phyloP scores from a whole-genome alignment of 768 basidiomycete species.

The Tephrocybe rancida region DNA sequence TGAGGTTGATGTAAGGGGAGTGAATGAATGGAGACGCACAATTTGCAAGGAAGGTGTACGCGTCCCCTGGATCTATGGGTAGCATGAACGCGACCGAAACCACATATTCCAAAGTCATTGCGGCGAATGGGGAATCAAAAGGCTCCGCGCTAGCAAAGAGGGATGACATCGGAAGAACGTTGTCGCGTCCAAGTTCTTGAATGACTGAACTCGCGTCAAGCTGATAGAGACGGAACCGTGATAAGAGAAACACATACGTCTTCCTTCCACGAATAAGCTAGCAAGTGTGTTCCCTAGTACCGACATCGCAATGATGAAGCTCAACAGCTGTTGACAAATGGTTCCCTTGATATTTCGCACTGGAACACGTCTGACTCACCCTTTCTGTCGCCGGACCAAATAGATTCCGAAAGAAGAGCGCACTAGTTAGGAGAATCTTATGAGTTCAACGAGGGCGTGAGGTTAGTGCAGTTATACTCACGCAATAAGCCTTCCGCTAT shows the following conservation, averaged over 20 bases:
- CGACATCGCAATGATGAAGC: conserved; percentile 62
- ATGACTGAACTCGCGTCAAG: conserved; percentile 42
- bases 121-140: conserved; percentile 63
- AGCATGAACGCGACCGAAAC: conserved; percentile 55
- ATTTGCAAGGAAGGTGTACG: conserved; percentile 68
- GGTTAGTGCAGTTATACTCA: conserved; percentile 30
- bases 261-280: conserved; percentile 62
- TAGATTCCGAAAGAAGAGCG: conserved; percentile 73
- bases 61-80: conserved; percentile 67
- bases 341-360: background rate
- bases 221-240: background rate
- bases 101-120: conserved; percentile 62
- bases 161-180: conserved; percentile 61
- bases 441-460: background rate
- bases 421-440: conserved; percentile 36
- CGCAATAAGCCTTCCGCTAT: conserved; percentile 64
- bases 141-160: conserved; percentile 73
- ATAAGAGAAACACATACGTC: conserved; percentile 40
- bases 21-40: conserved; percentile 37
- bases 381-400: conserved; percentile 62
- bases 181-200: conserved; percentile 73
- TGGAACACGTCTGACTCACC: conserved; percentile 31
- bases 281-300: conserved; percentile 64
- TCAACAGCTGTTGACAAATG: conserved; percentile 27
- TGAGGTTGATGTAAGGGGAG: background rate